Percentiles rank a stretch among this genome's conserved stretches.
phyloP scores from a whole-genome alignment of 371 early-diverging fungal species.

The Mucor piriformis region DNA sequence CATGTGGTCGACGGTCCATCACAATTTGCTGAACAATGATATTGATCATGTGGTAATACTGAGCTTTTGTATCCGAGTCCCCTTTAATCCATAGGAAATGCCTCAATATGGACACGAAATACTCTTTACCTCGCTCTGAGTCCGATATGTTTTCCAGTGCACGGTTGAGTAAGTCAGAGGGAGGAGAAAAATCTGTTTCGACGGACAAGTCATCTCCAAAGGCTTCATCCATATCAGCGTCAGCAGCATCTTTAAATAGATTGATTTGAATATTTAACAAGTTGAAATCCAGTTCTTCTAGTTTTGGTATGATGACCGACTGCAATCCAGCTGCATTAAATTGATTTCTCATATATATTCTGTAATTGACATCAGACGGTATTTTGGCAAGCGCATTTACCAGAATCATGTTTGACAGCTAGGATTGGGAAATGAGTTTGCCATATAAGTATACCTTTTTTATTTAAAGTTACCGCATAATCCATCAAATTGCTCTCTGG shows the following conservation, averaged over 20 bases:
- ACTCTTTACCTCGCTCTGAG: constrained; percentile 66
- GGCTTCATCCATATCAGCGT: constrained; percentile 57
- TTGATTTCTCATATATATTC: constrained; percentile 78
- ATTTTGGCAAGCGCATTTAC: constrained; percentile 79
- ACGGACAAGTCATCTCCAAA: constrained; percentile 26
- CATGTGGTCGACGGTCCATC: constrained; percentile 63
- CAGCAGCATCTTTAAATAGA: constrained; percentile 71
- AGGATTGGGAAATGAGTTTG: background rate
- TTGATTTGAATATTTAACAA: constrained; percentile 72
- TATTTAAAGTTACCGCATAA: constrained; percentile 60
- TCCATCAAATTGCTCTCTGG: constrained; percentile 76
- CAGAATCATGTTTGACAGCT: constrained; percentile 80
- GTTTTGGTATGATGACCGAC: constrained; percentile 55
- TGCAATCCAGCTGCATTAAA: constrained; percentile 69
- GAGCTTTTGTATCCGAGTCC: constrained; percentile 52
- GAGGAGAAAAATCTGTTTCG: constrained; percentile 50
- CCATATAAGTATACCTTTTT: background rate
- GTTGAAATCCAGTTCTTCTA: constrained; percentile 65
- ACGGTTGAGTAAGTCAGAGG: constrained; percentile 68
- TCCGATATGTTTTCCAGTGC: constrained; percentile 64
- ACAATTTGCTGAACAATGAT: constrained; percentile 77
- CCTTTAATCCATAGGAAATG: constrained; percentile 76
- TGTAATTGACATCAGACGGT: constrained; percentile 67
- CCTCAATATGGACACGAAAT: constrained; percentile 69
- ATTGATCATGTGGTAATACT: constrained; percentile 80